Base-by-base conservation (phyloP, 164 flowering plant genomes). In the Vitis amurensis region DNA sequence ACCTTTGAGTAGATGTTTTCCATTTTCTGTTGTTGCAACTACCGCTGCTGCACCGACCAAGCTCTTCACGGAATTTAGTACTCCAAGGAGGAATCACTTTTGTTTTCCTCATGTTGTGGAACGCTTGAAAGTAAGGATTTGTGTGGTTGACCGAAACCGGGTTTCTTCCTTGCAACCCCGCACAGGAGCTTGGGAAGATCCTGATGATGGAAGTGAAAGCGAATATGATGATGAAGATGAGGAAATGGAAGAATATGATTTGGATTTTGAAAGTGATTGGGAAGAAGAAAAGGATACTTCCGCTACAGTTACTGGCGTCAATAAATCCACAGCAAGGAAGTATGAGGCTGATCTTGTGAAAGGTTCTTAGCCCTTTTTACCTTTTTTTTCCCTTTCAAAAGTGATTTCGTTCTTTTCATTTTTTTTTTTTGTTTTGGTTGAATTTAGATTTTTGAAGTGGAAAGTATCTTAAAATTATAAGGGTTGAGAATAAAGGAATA, bases 161-260 rank as follows among this genome's bases (percentile, higher is more conserved):
- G 70, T 11, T 23, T 64, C 78, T 49, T 37, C 67, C 13, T 29
- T 55, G 50, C 65, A 77, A 31, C 12, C 67, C 65, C 67, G 37
- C 1, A 58, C 44, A 55, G 80, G 72, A 10, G 51, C 30, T 44
- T 87, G 97, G 97, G 97, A 91, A 72, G 93, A 88, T 30, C 97
- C 94, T 27, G 87, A 83, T 49, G 93, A 83, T 65, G 92, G 88
- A 4, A 82, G 76, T 72, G 86, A 71, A 59, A 81, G 85, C 56
- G 91, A 86, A 4, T 55, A 62, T 48, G 88, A 85, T 5, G 83
- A 82, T 9, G 83, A 84, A n/a, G 81, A 79, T 3, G 72, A 76
- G 3, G 76, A 76, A 31, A 64, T 47, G 16, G 85, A 81, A 70
- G 91, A 84, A 17, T 47, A 79, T 27, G 85, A 84, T 16, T 27